Evolutionary conservation across 331 rosid genomes (phyloP).

Genomic region (Quercus tomentella): DNA sequence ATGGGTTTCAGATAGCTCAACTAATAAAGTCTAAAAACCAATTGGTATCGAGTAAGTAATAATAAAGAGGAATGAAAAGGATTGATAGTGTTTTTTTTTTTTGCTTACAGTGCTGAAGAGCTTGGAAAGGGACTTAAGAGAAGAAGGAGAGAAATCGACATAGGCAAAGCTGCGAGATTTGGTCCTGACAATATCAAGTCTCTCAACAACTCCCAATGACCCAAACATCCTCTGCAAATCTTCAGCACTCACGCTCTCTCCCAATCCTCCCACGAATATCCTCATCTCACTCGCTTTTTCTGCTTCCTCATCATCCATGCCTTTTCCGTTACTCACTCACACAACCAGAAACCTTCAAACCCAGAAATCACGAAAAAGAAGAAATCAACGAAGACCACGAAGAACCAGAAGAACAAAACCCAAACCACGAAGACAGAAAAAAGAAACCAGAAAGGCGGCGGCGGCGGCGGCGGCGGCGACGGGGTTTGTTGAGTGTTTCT

Average conservation of each 20-base stretch:
- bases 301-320: neutral
- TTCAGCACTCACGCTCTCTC: slow-evolving; percentile 43
- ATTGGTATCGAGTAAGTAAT: neutral
- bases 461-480: too few species aligned
- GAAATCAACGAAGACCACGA: too few species aligned
- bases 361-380: too few species aligned
- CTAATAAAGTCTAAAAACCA: accelerated
- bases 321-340: too few species aligned
- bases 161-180: slow-evolving; percentile 85
- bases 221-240: slow-evolving; percentile 51
- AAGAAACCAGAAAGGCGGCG: too few species aligned
- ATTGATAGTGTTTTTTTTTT: too few species aligned
- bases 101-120: slow-evolving; percentile 52
- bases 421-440: too few species aligned
- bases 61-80: too few species aligned
- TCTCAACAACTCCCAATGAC: slow-evolving; percentile 46
- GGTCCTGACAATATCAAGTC: slow-evolving; percentile 56
- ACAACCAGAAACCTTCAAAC: too few species aligned
- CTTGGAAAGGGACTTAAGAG: slow-evolving; percentile 60
- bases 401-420: too few species aligned
- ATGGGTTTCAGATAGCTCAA: accelerated
- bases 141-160: slow-evolving; percentile 60
- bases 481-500: too few species aligned
- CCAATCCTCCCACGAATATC: slow-evolving; percentile 74
- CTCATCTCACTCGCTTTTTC: slow-evolving; percentile 19